phyloP scores from a whole-genome alignment of 2,329 filamentous ascomycete genomes.

The Fusarium brevicatenulatum region DNA sequence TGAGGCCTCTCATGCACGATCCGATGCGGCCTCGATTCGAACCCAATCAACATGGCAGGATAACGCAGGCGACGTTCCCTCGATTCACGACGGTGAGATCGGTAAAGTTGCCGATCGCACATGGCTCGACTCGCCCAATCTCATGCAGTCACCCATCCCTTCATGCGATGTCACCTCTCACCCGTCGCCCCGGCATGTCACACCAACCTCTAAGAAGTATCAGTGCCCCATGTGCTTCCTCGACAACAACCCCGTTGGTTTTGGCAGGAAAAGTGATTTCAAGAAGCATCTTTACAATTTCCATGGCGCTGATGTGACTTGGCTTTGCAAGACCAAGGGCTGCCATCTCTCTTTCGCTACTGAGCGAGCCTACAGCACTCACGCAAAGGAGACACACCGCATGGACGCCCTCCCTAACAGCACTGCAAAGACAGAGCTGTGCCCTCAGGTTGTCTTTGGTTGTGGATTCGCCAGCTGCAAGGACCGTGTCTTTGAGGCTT shows the following conservation, averaged over 20 bases:
- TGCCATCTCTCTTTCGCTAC: constrained; percentile 58
- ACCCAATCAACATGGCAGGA: constrained; percentile 54
- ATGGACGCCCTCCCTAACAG: constrained; percentile 55
- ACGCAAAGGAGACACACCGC: constrained; percentile 56
- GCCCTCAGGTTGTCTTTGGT: constrained; percentile 57
- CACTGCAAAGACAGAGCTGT: constrained; percentile 54
- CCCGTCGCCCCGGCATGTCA: constrained; percentile 51
- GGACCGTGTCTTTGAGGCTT: constrained; percentile 55
- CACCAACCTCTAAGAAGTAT: constrained; percentile 54
- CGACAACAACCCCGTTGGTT: constrained; percentile 57
- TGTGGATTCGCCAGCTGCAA: constrained; percentile 57
- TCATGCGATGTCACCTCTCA: constrained; percentile 49
- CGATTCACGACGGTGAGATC: constrained; percentile 50
- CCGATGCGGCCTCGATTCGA: constrained; percentile 53
- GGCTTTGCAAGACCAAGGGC: constrained; percentile 55
- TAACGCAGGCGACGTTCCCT: constrained; percentile 46
- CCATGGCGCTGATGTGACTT: constrained; percentile 55
- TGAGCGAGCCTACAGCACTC: constrained; percentile 57
- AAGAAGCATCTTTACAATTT: constrained; percentile 62
- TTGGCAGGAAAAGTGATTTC: constrained; percentile 59
- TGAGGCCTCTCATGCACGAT: constrained; percentile 52
- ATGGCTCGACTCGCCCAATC: constrained; percentile 54
- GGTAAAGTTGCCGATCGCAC: constrained; percentile 49
- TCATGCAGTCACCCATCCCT: constrained; percentile 50
- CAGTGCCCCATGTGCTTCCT: constrained; percentile 59